Conservation (phyloP, 2,329 filamentous ascomycete genomes). For the Hyphodiscus sp. region DNA sequence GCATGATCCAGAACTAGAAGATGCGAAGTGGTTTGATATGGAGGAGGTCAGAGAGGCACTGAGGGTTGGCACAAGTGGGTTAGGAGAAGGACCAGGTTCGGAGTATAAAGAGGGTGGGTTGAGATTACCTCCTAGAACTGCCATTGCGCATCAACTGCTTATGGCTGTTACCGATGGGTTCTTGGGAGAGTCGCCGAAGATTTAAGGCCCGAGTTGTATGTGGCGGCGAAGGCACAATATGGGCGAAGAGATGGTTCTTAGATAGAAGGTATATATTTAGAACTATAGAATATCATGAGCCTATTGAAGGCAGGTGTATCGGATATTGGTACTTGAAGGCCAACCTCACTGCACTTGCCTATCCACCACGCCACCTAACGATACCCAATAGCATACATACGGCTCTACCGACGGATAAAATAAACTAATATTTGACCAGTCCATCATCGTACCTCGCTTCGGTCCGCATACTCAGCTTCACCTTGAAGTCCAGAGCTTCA, state of each 20-base stretch:
- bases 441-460: too few relatives aligned
- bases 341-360: too few relatives aligned
- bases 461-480: too few relatives aligned
- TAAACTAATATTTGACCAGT: too few relatives aligned
- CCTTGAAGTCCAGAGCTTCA: too few relatives aligned
- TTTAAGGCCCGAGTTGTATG: slow-evolving; percentile 10
- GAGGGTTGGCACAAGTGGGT: slow-evolving; percentile 54
- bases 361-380: too few relatives aligned
- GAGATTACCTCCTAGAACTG: slow-evolving; percentile 75
- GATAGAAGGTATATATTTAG: slow-evolving; percentile 5
- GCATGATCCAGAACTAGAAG: slow-evolving; percentile 86
- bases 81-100: slow-evolving; percentile 58
- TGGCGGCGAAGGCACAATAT: background rate
- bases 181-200: slow-evolving; percentile 35
- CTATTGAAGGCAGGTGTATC: background rate
- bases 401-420: too few relatives aligned
- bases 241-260: background rate
- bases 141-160: slow-evolving; percentile 88
- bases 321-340: background rate
- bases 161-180: slow-evolving; percentile 73
- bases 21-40: slow-evolving; percentile 80
- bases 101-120: slow-evolving; percentile 72
- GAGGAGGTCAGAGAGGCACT: slow-evolving; percentile 77
- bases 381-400: too few relatives aligned
- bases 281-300: slow-evolving; percentile 6